A percentile compares a stretch with the other conserved stretches of the same genome.
Conservation (phyloP, 805 yeast genomes). For the Wickerhamomyces sydowiorum region DNA sequence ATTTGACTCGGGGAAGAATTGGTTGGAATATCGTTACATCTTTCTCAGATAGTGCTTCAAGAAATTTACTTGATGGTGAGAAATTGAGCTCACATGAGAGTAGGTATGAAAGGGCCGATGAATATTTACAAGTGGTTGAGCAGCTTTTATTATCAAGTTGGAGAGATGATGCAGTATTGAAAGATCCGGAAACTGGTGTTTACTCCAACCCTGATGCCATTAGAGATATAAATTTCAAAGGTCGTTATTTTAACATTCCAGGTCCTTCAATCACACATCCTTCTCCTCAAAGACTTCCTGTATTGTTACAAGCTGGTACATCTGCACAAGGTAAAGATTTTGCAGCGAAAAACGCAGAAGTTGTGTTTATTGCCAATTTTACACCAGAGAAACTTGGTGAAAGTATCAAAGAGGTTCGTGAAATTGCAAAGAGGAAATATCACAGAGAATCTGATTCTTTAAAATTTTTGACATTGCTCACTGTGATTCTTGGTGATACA, state of each 20-base stretch:
- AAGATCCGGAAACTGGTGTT: conserved; percentile 15
- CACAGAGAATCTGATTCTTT: conserved; percentile 28
- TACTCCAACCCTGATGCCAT: conserved; percentile 28
- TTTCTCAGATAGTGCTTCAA: conserved; percentile 31
- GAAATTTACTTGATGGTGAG: conserved; percentile 26
- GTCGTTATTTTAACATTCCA: conserved; percentile 30
- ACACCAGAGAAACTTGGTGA: conserved; percentile 22
- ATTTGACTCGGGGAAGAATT: conserved; percentile 31
- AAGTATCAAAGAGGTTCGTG: conserved; percentile 24
- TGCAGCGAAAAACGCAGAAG: conserved; percentile 34
- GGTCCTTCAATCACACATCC: conserved; percentile 33
- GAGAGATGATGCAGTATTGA: conserved; percentile 27
- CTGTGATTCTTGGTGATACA: conserved; percentile 30
- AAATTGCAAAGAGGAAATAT: conserved; percentile 23
- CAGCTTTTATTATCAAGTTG: conserved; percentile 30
- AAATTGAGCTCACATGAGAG: conserved; percentile 25
- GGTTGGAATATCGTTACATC: conserved; percentile 32
- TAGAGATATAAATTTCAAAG: conserved; percentile 29
- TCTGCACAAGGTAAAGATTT: conserved; percentile 31
- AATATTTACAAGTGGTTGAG: conserved; percentile 29
- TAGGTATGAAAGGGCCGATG: conserved; percentile 29
- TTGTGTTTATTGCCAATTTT: neutral
- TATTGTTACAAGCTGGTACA: conserved; percentile 33
- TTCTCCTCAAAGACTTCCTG: conserved; percentile 33
- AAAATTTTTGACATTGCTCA: conserved; percentile 28